phyloP scores from a whole-genome alignment of 306 rosid species.

The Ormosia emarginata region DNA sequence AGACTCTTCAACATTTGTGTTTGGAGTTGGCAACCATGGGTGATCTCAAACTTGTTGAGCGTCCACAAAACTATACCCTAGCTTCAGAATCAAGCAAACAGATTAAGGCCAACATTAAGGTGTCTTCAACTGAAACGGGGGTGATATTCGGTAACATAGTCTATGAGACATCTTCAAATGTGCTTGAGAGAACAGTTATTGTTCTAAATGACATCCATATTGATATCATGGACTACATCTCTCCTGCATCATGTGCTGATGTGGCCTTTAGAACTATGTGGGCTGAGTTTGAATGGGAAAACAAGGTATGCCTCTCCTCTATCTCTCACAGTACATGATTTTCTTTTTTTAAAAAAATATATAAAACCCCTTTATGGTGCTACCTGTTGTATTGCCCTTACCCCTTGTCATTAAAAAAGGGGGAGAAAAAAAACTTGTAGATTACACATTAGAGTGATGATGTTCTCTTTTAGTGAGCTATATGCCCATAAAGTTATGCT shows the following conservation, averaged over 20 bases:
- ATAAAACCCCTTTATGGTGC: background rate
- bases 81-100: conserved; percentile 98
- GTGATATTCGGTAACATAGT: conserved; percentile 97
- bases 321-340: background rate
- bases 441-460: background rate
- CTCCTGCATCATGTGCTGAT: conserved; percentile 95
- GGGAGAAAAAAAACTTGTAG: background rate
- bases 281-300: conserved; percentile 99
- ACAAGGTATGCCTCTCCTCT: conserved; percentile 60
- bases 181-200: conserved; percentile 86
- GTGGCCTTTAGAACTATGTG: conserved; percentile 95
- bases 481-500: background rate
- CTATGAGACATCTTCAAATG: conserved; percentile 88
- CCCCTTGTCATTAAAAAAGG: background rate
- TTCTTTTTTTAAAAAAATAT: background rate
- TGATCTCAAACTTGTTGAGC: conserved; percentile 97
- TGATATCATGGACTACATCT: conserved; percentile 99
- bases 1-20: conserved; percentile 95
- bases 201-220: conserved; percentile 98
- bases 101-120: conserved; percentile 96
- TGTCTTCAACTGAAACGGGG: conserved; percentile 97
- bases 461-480: background rate
- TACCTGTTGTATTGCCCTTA: background rate
- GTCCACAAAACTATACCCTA: conserved; percentile 93
- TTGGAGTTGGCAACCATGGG: conserved; percentile 99